These are phyloP conservation scores for Nitzschia sp. DNA, from an alignment of 108 stramenopile genomes.

Conservation along the genomic window DNA sequence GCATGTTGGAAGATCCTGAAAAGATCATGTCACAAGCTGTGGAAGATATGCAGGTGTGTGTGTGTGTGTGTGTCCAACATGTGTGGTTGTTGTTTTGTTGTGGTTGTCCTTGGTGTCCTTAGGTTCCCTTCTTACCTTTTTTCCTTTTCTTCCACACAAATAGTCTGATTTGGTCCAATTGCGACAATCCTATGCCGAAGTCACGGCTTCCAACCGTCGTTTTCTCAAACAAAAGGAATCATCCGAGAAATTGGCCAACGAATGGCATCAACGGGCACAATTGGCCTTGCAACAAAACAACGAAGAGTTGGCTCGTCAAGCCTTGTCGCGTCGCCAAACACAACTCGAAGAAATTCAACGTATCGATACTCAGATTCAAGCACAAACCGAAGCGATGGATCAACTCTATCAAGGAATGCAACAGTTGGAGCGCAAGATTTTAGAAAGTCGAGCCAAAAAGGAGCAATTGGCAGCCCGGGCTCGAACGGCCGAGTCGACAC, in stretches of 20 bases:
- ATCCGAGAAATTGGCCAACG: conserved; percentile 76
- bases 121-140: not conserved
- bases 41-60: conserved; percentile 92
- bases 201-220: conserved; percentile 94
- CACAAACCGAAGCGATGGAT: conserved; percentile 74
- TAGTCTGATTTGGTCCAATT: conserved; percentile 92
- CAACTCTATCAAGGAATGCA: conserved; percentile 93
- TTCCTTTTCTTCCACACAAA: not conserved
- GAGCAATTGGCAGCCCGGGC: conserved; percentile 95
- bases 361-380: conserved; percentile 76
- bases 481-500: conserved; percentile 90
- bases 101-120: not conserved
- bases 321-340: conserved; percentile 84
- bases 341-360: conserved; percentile 70
- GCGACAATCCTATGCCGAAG: conserved; percentile 96
- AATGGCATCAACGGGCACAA: conserved; percentile 96
- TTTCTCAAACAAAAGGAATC: conserved; percentile 88
- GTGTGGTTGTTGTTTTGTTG: not conserved
- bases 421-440: conserved; percentile 89
- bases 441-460: conserved; percentile 92
- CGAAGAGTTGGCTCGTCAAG: conserved; percentile 92
- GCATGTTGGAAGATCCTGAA: conserved; percentile 93
- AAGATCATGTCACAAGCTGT: conserved; percentile 95
- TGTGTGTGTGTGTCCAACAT: not conserved
- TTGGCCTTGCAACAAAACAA: conserved; percentile 90